phyloP scores from a whole-genome alignment of 2,329 filamentous ascomycete genomes.

The Cytospora schulzeri region DNA sequence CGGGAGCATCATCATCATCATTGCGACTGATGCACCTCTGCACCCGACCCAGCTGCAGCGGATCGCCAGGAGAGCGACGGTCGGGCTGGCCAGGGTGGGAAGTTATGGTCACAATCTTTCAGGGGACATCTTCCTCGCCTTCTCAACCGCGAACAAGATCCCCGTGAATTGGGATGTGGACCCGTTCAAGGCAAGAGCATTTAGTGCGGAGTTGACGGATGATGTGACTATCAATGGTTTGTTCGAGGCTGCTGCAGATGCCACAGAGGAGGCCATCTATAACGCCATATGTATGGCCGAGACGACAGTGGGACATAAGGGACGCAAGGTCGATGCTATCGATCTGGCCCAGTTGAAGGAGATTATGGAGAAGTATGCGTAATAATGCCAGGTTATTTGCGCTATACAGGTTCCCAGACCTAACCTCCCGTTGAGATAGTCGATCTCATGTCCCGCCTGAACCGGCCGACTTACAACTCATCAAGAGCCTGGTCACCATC shows the following conservation, averaged over 20 bases:
- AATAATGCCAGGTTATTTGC: background rate
- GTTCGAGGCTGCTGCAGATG: slow-evolving; percentile 64
- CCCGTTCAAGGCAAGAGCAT: slow-evolving; percentile 41
- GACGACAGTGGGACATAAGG: slow-evolving; percentile 57
- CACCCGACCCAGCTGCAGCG: slow-evolving; percentile 41
- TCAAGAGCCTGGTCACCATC: background rate
- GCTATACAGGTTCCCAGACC: no score
- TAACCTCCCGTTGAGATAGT: no score
- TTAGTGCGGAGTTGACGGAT: slow-evolving; percentile 51
- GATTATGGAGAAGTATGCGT: slow-evolving; percentile 46
- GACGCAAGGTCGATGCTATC: slow-evolving; percentile 51
- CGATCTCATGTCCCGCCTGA: background rate
- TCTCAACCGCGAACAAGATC: slow-evolving; percentile 62
- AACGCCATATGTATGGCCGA: slow-evolving; percentile 65
- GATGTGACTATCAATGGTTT: slow-evolving; percentile 62
- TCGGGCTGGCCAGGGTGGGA: slow-evolving; percentile 62
- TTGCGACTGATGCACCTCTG: slow-evolving; percentile 51
- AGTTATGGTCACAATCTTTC: slow-evolving; percentile 64
- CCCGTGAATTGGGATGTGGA: slow-evolving; percentile 46
- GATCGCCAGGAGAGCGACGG: slow-evolving; percentile 46
- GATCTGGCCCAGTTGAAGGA: slow-evolving; percentile 49
- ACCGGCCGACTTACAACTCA: background rate
- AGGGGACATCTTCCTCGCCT: slow-evolving; percentile 68
- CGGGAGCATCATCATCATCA: slow-evolving; percentile 62
- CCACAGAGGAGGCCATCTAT: slow-evolving; percentile 66